These are phyloP conservation scores for Gossypium longicalyx DNA, from an alignment of 345 rosid species.

Conservation along the genomic window DNA sequence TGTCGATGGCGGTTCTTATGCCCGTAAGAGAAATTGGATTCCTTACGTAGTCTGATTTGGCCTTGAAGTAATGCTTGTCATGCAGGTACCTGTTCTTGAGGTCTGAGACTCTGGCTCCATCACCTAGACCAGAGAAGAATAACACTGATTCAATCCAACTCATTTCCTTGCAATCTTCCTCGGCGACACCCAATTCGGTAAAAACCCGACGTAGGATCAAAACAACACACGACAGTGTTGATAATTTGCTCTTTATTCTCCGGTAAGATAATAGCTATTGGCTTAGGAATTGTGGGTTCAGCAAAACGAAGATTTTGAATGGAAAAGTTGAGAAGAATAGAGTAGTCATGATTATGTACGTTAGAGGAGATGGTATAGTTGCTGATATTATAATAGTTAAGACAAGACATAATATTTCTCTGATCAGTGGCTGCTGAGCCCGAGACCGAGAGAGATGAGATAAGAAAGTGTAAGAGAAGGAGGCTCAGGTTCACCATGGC, in stretches of 20 bases:
- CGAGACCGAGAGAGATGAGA: not conserved
- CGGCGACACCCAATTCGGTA: constrained; percentile 32
- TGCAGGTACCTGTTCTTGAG: constrained; percentile 25
- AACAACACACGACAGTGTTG: constrained; percentile 31
- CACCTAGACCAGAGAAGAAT: constrained; percentile 35
- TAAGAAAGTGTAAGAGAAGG: not conserved
- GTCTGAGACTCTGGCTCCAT: constrained; percentile 24
- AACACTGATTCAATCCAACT: constrained; percentile 50
- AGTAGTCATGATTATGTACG: constrained; percentile 24
- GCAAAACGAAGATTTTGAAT: constrained; percentile 43
- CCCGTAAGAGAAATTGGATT: constrained; percentile 28
- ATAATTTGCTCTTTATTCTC: constrained; percentile 30
- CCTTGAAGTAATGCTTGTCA: constrained; percentile 42
- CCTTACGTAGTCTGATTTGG: constrained; percentile 52
- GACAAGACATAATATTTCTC: constrained; percentile 25
- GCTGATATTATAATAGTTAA: constrained; percentile 24
- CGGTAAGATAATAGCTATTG: constrained; percentile 38
- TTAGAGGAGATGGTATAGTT: constrained; percentile 44
- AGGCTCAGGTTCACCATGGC: not conserved
- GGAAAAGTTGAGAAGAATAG: constrained; percentile 39
- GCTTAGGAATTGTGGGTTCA: constrained; percentile 36
- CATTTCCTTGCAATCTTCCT: constrained; percentile 43
- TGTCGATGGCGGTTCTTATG: constrained; percentile 25
- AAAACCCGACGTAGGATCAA: constrained; percentile 24
- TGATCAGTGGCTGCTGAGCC: not conserved